phyloP scores from a whole-genome alignment of 805 yeast genomes.

The Barnettozyma sp. region DNA sequence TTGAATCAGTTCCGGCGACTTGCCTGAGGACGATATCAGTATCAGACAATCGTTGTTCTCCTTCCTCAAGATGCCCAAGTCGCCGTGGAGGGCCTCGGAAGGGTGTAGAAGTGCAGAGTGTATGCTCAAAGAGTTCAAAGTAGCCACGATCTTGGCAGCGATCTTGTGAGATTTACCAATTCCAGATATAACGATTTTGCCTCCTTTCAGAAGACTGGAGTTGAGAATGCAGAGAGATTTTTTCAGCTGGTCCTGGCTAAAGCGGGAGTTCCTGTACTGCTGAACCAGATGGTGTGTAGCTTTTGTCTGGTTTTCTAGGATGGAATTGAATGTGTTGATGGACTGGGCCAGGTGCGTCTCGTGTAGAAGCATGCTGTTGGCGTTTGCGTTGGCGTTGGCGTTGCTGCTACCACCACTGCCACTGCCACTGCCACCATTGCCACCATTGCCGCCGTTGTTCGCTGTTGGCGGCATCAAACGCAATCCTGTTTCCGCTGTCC shows the following conservation, averaged over 20 bases:
- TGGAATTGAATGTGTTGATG: slow-evolving; percentile 31
- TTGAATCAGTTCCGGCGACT: slow-evolving; percentile 64
- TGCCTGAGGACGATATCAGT: slow-evolving; percentile 74
- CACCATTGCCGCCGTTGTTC: too few relatives aligned
- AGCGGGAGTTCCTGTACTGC: slow-evolving; percentile 40
- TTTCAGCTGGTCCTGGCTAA: slow-evolving; percentile 38
- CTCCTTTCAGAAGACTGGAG: slow-evolving; percentile 35
- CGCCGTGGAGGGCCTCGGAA: slow-evolving; percentile 86
- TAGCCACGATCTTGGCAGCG: slow-evolving; percentile 72
- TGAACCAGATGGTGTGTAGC: slow-evolving; percentile 39
- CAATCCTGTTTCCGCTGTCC: too few relatives aligned
- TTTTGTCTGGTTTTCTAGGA: slow-evolving; percentile 39
- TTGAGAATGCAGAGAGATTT: slow-evolving; percentile 37
- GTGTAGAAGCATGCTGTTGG: slow-evolving; percentile 9
- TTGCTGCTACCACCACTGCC: too few relatives aligned
- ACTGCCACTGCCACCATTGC: too few relatives aligned
- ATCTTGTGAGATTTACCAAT: slow-evolving; percentile 82
- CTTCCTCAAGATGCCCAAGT: slow-evolving; percentile 62
- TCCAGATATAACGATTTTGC: slow-evolving; percentile 72
- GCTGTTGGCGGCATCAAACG: too few relatives aligned
- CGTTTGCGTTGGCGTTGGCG: too few relatives aligned
- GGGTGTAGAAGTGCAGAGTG: slow-evolving; percentile 70
- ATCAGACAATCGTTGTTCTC: slow-evolving; percentile 51
- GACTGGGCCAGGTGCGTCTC: slow-evolving; percentile 17
- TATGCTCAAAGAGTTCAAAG: slow-evolving; percentile 72